Evolutionary conservation across 441 rosid species (phyloP).

Genomic region (Gossypium lobatum): DNA sequence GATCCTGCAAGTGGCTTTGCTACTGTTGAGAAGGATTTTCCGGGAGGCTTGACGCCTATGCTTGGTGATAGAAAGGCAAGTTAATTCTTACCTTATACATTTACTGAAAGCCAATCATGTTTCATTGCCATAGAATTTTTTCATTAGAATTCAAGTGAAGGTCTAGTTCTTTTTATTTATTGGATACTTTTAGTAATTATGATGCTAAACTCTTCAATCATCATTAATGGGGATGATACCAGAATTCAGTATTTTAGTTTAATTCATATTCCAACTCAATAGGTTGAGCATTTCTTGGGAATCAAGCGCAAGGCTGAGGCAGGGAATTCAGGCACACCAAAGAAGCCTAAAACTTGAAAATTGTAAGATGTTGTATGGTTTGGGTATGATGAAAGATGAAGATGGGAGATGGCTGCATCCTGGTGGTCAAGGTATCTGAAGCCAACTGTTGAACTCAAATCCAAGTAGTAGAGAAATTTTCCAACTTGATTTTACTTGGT

Average conservation of each 20-base stretch:
- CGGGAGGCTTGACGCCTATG: slow-evolving; percentile 94
- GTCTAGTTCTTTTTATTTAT: background rate
- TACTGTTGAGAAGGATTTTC: slow-evolving; percentile 82
- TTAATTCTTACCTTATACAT: slow-evolving; percentile 10
- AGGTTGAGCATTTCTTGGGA: slow-evolving; percentile 97
- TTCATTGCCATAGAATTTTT: background rate
- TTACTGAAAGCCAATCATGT: background rate
- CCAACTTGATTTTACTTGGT: background rate
- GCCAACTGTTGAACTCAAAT: background rate
- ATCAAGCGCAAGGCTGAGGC: slow-evolving; percentile 73
- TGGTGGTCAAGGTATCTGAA: too few species aligned
- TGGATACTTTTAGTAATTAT: background rate
- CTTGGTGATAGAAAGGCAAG: slow-evolving; percentile 93
- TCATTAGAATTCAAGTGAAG: background rate
- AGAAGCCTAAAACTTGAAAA: slow-evolving; percentile 54
- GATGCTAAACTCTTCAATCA: background rate
- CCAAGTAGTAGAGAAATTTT: background rate
- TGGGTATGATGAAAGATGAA: slow-evolving; percentile 17
- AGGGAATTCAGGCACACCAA: slow-evolving; percentile 37
- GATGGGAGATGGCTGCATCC: background rate
- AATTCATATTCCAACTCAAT: background rate
- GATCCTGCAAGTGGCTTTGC: slow-evolving; percentile 89
- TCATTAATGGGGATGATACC: background rate
- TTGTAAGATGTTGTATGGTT: background rate
- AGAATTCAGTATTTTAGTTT: background rate